These are phyloP conservation scores for Saksenaea oblongispora DNA, from an alignment of 371 early-diverging fungal species.

Conservation along the genomic window DNA sequence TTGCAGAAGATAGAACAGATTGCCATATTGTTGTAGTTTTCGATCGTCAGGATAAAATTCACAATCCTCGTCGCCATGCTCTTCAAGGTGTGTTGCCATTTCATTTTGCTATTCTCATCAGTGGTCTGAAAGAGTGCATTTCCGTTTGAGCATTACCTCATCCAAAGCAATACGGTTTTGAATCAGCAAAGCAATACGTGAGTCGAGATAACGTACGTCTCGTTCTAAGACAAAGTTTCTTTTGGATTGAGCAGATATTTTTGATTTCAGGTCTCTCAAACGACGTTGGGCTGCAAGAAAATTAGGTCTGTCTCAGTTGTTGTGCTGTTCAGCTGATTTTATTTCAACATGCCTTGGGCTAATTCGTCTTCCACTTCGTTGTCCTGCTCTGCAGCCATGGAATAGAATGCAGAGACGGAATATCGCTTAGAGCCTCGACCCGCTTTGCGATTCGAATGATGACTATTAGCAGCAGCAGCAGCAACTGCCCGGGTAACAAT, in stretches of 20 bases:
- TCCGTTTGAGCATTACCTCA: constrained; percentile 52
- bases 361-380: constrained; percentile 94
- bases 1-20: constrained; percentile 93
- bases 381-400: constrained; percentile 96
- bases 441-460: constrained; percentile 32
- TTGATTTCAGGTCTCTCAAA: constrained; percentile 83
- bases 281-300: constrained; percentile 71
- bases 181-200: constrained; percentile 90
- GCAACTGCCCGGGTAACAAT: constrained; percentile 48
- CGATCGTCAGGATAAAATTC: constrained; percentile 81
- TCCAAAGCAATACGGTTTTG: constrained; percentile 92
- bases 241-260: constrained; percentile 92
- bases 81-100: constrained; percentile 75
- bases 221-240: constrained; percentile 94
- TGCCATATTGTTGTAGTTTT: constrained; percentile 85
- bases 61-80: constrained; percentile 68
- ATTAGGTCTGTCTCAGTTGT: not conserved
- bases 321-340: not conserved
- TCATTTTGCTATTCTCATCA: constrained; percentile 65
- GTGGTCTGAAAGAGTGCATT: not conserved
- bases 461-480: constrained; percentile 46
- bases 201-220: constrained; percentile 93
- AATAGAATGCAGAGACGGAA: constrained; percentile 89
- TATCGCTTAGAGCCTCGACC: constrained; percentile 65
- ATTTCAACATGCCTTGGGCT: constrained; percentile 51